phyloP scores from a whole-genome alignment of 2,329 filamentous ascomycete species.

The Penicillium sp. region DNA sequence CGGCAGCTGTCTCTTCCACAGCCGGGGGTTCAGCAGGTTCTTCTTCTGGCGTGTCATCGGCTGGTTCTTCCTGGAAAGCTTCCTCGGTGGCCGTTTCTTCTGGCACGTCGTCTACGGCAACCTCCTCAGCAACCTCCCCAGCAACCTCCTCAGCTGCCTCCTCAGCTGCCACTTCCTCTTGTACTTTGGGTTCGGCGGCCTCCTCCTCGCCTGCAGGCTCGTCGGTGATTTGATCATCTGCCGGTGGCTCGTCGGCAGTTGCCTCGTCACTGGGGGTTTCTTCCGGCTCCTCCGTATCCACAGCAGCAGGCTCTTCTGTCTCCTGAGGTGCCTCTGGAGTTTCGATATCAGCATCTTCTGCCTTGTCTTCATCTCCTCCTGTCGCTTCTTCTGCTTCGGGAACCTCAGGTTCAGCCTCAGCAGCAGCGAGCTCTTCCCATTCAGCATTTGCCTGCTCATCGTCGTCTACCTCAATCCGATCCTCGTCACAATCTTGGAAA shows the following conservation, averaged over 20 bases:
- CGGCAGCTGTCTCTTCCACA: slow-evolving; percentile 15
- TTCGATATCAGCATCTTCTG: neutral
- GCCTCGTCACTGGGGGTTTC: slow-evolving; percentile 1
- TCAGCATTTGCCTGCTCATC: slow-evolving; percentile 3
- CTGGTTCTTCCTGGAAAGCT: slow-evolving; percentile 12
- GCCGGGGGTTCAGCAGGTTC: slow-evolving; percentile 14
- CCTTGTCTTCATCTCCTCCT: slow-evolving; percentile 3
- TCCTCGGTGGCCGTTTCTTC: slow-evolving; percentile 15
- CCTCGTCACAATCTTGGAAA: slow-evolving; percentile 3
- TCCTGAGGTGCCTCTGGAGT: too few species aligned
- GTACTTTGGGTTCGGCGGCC: neutral
- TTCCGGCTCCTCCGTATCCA: neutral
- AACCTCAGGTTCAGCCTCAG: slow-evolving; percentile 1
- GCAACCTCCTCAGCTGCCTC: slow-evolving; percentile 11
- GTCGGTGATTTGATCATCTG: neutral
- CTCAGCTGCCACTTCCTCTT: slow-evolving; percentile 15
- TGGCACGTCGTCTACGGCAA: slow-evolving; percentile 15
- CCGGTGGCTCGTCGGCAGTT: neutral
- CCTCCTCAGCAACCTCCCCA: slow-evolving; percentile 15
- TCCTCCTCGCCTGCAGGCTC: neutral
- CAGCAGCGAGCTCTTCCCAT: neutral
- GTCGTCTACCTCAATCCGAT: slow-evolving; percentile 13
- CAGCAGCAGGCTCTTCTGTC: neutral
- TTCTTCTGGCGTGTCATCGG: slow-evolving; percentile 13
- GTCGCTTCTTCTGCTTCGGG: neutral